Base-by-base conservation (phyloP, 495 filamentous ascomycete genomes). In the Penicillium nucicola region DNA sequence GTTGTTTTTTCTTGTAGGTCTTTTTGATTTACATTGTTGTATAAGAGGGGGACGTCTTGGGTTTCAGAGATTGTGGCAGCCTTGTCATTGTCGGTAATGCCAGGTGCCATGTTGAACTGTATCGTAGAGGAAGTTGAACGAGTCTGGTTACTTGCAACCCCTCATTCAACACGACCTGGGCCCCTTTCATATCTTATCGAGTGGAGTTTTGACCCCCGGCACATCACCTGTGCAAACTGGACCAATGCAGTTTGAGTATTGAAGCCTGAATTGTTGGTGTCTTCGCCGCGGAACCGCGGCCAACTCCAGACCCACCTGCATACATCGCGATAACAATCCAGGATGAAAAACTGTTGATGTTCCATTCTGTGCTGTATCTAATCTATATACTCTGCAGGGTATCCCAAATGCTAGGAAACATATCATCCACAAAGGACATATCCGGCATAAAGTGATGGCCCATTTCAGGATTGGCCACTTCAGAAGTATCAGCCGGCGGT, bases 81-180 rank as follows among this genome's bases (percentile, higher is more conserved):
- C 10, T 3, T n/a, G 19, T 15, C 13, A 13, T 48, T 13, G 22
- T 25, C 30, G 12, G 5, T 36, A 13, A 77, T 56, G n/a, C 77
- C 61, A 3, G 35, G 58, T 6, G 62, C 45, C 66, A 76, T 74
- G 3, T 19, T 42, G 19, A 19, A 5, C 12, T 34, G 11, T 19
- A 8, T 11, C 28, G 14, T 9, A 13, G n/a, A 25, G 11, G 8
- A n/a, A n/a, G 1, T 17, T 17, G 2, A n/a, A 14, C 14, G 38
- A 0, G 20, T 25, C 20, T 14, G 38, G 22, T 6, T 40, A 28
- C 22, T 25, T 41, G 18, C n/a, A 14, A 15, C 14, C 12, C 1
- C 5, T 14, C 20, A 6, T 9, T 25, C 22, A 14, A 41, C 2
- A 2, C 6, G 5, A 22, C 11, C 2, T 6, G 25, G 9, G 15